Base-by-base conservation (phyloP, 805 yeast species). In the Ogataea salicorniae region DNA sequence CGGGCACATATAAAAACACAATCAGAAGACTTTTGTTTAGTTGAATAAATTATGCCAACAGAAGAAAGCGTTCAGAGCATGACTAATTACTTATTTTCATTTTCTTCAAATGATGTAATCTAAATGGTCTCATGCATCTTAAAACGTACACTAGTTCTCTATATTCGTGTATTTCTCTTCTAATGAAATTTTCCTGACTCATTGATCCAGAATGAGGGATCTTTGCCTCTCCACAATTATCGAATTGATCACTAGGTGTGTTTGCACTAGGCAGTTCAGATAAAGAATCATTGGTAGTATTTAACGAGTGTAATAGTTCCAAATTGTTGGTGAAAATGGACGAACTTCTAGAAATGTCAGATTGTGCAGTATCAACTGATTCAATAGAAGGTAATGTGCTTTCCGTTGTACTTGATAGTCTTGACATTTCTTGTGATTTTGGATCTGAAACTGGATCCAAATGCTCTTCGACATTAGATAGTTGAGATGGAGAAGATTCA, bases 131-230 rank as follows among this genome's bases (percentile, higher is more conserved):
- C 43, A 64, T 59, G 46, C 69, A 64, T 42, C 57, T 57, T 22
- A 64, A 42, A 16, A 61, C 59, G 49, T 52, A 60, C 0, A 60
- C 51, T 29, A 64, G 46, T 39, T 64, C 68, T 40, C 56, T 58
- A 38, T 59, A 58, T 29, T 53, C 53, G 13, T 45, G 45, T 5
- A 49, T 35, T 22, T 43, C 51, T 45, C 34, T 49, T 18, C 42
- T 50, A 29, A 6, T 20, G n/a, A 26, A 15, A 6, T 15, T 2
- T 7, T 16, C 15, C 15, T 6, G n/a, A 7, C 13, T 11, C 9
- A 22, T 20, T 37, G n/a, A 14, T 11, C 22, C 39, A 37, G 31
- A 8, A 26, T 9, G 4, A 26, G 13, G 31, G 11, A 11, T 26
- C 31, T 9, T 26, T 11, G 9, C 13, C 9, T 26, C 13, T 7